Base-by-base conservation (phyloP, 495 filamentous ascomycete genomes). In the Copromyces sp. region DNA sequence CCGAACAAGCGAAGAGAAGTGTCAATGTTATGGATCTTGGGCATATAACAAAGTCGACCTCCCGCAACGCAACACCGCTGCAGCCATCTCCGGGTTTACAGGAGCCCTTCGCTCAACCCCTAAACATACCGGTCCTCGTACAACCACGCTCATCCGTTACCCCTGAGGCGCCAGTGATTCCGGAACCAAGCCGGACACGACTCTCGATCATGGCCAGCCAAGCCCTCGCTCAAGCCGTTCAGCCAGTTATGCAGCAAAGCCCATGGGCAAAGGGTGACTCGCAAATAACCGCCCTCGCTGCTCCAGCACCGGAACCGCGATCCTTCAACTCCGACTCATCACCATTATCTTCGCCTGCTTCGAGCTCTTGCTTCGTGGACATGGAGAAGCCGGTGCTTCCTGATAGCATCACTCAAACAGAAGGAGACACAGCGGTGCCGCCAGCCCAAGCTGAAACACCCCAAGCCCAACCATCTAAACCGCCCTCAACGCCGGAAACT, bases 401-500 rank as follows among this genome's bases (percentile, higher is more conserved):
- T 45, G 61, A 44, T 6, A n/a, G 32, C 42, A 12, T 35, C 16
- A 12, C 35, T 17, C 35, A 8, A 8, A 38, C 12, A 29, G 38
- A n/a, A 41, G 11, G 38, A 69, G 68, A n/a, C 45, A 77, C 29
- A 24, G 42, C 32, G 59, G 69, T 16, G 14, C 53, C 5, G 7
- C 53, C 29, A 61, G 53, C 29, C 6, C 6, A 17, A 32, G 53
- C 29, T 2, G 5, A 65, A 65, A 65, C 53, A 37, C 53, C 53
- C 29, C 20, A 76, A 68, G 68, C 17, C 68, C 39, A 71, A 1
- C n/a, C 39, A 32, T 45, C 59, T 17, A 68, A 17, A 0, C 73
- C 41, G 1, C 77, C 78, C 2, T 78, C 79, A 6, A 81, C 80
- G 0, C 80, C 80, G 0, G 74, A 76, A 8, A 71, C 74, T 0